phyloP scores from a whole-genome alignment of 495 filamentous ascomycete genomes.

The Penicillium coprophilum region DNA sequence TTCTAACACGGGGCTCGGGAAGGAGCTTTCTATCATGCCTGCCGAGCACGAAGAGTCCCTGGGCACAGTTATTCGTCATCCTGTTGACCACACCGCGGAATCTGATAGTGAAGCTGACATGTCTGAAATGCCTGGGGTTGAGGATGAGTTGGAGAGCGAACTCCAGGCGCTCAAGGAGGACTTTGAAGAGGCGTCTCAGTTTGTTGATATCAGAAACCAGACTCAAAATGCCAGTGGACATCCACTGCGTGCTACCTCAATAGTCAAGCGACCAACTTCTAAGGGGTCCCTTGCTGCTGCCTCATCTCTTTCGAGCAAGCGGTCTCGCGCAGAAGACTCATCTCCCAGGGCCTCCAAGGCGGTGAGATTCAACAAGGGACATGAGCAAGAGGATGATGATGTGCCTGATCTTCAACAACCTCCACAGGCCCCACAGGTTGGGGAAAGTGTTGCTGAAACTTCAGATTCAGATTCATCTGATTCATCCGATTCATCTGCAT shows the following conservation, averaged over 20 bases:
- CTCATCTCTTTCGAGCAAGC: constrained; percentile 32
- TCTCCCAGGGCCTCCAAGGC: constrained; percentile 36
- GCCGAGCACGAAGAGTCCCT: constrained; percentile 36
- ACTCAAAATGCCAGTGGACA: constrained; percentile 8
- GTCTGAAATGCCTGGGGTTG: constrained; percentile 39
- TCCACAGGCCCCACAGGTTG: neutral
- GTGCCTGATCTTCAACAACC: constrained; percentile 4
- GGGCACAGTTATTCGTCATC: constrained; percentile 45
- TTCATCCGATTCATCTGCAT: constrained; percentile 20
- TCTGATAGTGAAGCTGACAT: constrained; percentile 40
- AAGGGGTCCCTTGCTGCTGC: constrained; percentile 20
- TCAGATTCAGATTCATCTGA: constrained; percentile 9
- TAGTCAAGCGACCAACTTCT: constrained; percentile 25
- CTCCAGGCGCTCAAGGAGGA: constrained; percentile 46
- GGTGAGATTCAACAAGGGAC: constrained; percentile 34
- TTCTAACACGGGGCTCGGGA: constrained; percentile 21
- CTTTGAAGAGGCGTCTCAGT: constrained; percentile 33
- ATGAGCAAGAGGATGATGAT: constrained; percentile 15
- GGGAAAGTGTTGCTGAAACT: neutral
- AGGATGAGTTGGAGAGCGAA: constrained; percentile 44
- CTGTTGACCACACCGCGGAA: constrained; percentile 31
- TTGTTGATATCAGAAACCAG: constrained; percentile 24
- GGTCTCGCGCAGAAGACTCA: constrained; percentile 23
- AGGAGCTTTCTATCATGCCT: constrained; percentile 28
- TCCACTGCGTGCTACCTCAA: constrained; percentile 21